A percentile compares a stretch with the other conserved stretches of the same genome.
These are phyloP conservation scores for Cicer bijugum DNA, from an alignment of 306 rosid genomes.

Conservation along the genomic window DNA sequence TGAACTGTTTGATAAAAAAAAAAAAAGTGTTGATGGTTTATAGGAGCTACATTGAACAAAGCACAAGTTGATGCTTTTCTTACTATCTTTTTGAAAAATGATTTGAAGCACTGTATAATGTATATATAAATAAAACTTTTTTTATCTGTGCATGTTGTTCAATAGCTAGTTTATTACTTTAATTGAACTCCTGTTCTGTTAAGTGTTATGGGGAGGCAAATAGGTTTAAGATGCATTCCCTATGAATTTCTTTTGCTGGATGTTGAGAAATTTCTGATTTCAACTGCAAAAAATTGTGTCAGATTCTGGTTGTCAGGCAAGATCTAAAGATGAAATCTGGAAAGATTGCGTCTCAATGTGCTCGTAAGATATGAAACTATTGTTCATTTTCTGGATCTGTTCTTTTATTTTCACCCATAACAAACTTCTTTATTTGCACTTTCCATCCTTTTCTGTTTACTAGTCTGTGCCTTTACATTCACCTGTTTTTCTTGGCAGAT, in stretches of 20 bases:
- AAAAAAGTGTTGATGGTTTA: not conserved
- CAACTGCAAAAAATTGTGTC: slow-evolving; percentile 37
- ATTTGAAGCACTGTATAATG: not conserved
- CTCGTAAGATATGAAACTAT: slow-evolving; percentile 68
- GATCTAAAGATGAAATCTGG: slow-evolving; percentile 91
- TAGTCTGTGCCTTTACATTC: slow-evolving; percentile 36
- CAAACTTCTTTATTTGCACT: slow-evolving; percentile 24
- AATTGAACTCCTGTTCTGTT: slow-evolving; percentile 36
- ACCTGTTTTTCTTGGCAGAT: slow-evolving; percentile 55
- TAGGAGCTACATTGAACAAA: no score
- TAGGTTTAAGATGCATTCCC: slow-evolving; percentile 19
- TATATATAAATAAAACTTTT: no score
- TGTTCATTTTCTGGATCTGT: slow-evolving; percentile 5
- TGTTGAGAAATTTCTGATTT: slow-evolving; percentile 42
- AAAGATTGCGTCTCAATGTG: slow-evolving; percentile 96
- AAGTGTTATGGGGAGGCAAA: slow-evolving; percentile 22
- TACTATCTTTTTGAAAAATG: not conserved
- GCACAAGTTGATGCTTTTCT: not conserved
- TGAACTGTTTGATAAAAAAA: not conserved
- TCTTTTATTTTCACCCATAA: not conserved
- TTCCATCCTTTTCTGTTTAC: slow-evolving; percentile 11
- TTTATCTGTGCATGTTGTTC: not conserved
- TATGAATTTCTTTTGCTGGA: slow-evolving; percentile 14
- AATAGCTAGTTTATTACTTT: slow-evolving; percentile 24
- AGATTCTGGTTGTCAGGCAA: slow-evolving; percentile 89